Percentiles rank a stretch among this genome's conserved stretches.
Conservation (phyloP, 805 yeast species). For the Nakazawaea anatomiae region DNA sequence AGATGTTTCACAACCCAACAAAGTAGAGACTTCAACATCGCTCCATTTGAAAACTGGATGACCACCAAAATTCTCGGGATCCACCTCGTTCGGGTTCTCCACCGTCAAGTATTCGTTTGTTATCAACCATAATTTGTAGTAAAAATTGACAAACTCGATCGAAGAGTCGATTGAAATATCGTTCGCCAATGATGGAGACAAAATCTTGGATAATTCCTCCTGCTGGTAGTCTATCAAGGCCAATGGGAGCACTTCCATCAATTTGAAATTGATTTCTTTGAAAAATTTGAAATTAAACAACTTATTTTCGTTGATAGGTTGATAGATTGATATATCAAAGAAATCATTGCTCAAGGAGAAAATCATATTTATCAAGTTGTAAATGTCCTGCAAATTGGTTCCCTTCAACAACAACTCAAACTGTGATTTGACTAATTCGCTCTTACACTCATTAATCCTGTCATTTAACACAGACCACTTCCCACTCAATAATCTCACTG, state of each 20-base stretch:
- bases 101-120: constrained; percentile 29
- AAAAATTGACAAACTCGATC: constrained; percentile 41
- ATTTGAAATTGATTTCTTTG: constrained; percentile 32
- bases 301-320: constrained; percentile 59
- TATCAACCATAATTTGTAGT: constrained; percentile 31
- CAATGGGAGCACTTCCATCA: constrained; percentile 50
- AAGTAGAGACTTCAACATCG: constrained; percentile 54
- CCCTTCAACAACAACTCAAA: constrained; percentile 40
- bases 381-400: constrained; percentile 52
- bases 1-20: constrained; percentile 58
- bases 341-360: constrained; percentile 55
- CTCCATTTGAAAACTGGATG: constrained; percentile 44
- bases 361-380: constrained; percentile 66
- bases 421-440: constrained; percentile 37
- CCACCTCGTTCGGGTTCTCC: constrained; percentile 17
- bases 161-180: constrained; percentile 48
- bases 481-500: constrained; percentile 33
- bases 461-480: constrained; percentile 31
- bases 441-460: constrained; percentile 28
- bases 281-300: constrained; percentile 42
- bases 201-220: constrained; percentile 46
- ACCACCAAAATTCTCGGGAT: constrained; percentile 19
- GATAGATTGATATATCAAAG: constrained; percentile 56
- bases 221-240: constrained; percentile 58
- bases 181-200: constrained; percentile 58